Percentiles rank a stretch among this genome's conserved stretches.
Evolutionary conservation across 805 yeast species (phyloP).

Genomic region (Metschnikowia picachoensis): DNA sequence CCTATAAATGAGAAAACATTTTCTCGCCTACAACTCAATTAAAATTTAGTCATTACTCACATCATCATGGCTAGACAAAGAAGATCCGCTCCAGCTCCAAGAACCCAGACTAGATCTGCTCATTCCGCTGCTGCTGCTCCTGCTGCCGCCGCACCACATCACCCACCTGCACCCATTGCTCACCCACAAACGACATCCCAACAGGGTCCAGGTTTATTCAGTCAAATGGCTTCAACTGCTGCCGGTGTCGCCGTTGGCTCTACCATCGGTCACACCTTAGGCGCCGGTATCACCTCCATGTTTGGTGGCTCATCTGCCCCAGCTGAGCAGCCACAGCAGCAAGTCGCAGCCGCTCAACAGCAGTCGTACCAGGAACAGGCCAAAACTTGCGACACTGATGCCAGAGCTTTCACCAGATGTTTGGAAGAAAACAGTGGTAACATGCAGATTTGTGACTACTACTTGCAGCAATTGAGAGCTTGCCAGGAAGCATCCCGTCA

Average conservation of each 20-base stretch:
- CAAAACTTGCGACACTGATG: constrained; percentile 82
- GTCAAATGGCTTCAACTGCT: constrained; percentile 98
- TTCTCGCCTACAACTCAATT: neutral
- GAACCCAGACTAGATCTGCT: constrained; percentile 62
- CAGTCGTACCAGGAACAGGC: constrained; percentile 38
- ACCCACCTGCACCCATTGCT: constrained; percentile 27
- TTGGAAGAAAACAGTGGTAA: constrained; percentile 90
- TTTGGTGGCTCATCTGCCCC: constrained; percentile 71
- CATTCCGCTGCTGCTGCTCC: constrained; percentile 69
- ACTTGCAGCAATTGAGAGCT: constrained; percentile 94
- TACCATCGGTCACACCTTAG: constrained; percentile 92
- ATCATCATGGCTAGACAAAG: constrained; percentile 48
- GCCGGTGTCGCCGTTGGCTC: constrained; percentile 99
- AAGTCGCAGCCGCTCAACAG: constrained; percentile 39
- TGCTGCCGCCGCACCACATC: constrained; percentile 12
- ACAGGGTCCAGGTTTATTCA: constrained; percentile 79
- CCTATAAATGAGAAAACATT: constrained; percentile 3
- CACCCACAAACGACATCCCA: constrained; percentile 48
- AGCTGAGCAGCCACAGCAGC: constrained; percentile 43
- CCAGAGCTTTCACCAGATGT: constrained; percentile 93
- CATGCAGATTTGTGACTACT: constrained; percentile 95
- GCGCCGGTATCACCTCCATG: constrained; percentile 88
- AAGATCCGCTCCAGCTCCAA: constrained; percentile 44
- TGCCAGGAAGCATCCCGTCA: constrained; percentile 92
- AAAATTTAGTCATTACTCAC: constrained; percentile 4